Evolutionary conservation across 805 yeast species (phyloP).

Genomic region (Candida tammaniensis): DNA sequence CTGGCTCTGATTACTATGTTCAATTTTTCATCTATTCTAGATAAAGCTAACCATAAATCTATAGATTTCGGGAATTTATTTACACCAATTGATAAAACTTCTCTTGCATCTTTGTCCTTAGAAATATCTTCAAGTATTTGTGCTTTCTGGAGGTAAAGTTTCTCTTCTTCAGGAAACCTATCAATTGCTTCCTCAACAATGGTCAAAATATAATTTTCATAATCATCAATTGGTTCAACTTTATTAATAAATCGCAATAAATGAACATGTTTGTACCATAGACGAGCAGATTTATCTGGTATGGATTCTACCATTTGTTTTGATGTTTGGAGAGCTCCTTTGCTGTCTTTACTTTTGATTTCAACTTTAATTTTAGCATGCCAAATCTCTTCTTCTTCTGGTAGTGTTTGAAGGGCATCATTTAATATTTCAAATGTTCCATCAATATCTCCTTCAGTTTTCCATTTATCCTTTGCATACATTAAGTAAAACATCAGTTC

Average conservation of each 20-base stretch:
- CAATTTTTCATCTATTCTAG: constrained; percentile 46
- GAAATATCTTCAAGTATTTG: constrained; percentile 44
- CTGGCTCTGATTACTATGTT: constrained; percentile 58
- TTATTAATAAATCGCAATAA: constrained; percentile 16
- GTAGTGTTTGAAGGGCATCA: constrained; percentile 43
- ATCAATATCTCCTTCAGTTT: constrained; percentile 39
- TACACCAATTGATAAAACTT: constrained; percentile 48
- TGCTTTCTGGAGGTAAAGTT: constrained; percentile 61
- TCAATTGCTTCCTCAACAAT: constrained; percentile 46
- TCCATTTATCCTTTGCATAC: constrained; percentile 73
- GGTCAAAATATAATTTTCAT: constrained; percentile 6
- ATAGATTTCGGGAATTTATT: constrained; percentile 42
- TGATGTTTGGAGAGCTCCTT: constrained; percentile 33
- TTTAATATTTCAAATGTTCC: constrained; percentile 55
- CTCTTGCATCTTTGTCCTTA: constrained; percentile 42
- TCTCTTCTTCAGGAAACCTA: constrained; percentile 46
- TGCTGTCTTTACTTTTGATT: constrained; percentile 37
- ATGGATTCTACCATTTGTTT: constrained; percentile 17
- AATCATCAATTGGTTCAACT: constrained; percentile 1
- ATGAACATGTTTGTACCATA: constrained; percentile 57
- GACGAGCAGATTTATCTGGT: constrained; percentile 35
- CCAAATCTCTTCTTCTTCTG: constrained; percentile 58
- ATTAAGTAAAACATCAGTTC: constrained; percentile 55
- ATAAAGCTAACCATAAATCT: constrained; percentile 53
- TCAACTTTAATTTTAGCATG: constrained; percentile 71